phyloP scores from a whole-genome alignment of 306 rosid genomes.

The Vachellia collinsii region DNA sequence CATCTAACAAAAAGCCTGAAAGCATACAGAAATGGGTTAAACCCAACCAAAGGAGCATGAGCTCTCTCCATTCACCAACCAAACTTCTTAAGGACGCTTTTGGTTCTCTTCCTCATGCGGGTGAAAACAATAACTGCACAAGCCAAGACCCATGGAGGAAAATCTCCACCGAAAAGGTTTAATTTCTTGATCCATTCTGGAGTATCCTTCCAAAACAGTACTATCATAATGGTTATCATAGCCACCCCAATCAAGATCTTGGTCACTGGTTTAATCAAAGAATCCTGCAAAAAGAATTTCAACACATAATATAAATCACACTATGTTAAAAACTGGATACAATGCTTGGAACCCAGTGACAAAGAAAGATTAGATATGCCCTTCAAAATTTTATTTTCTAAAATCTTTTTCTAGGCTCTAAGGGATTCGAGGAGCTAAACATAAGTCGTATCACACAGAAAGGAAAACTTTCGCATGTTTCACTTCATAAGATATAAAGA shows the following conservation, averaged over 20 bases:
- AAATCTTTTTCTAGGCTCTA: neutral
- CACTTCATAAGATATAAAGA: neutral
- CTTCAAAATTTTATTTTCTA: neutral
- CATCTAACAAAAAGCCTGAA: conserved; percentile 27
- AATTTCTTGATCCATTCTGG: conserved; percentile 72
- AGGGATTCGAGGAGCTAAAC: neutral
- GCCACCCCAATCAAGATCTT: conserved; percentile 77
- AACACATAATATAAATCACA: neutral
- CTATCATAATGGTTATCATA: conserved; percentile 60
- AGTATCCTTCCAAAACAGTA: conserved; percentile 57
- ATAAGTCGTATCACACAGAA: conserved; percentile 8
- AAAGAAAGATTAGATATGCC: conserved; percentile 2
- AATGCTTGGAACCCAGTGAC: neutral
- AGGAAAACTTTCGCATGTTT: conserved; percentile 13
- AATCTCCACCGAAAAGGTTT: conserved; percentile 58
- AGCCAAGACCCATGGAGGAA: conserved; percentile 92
- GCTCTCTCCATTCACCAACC: conserved; percentile 55
- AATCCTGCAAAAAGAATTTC: conserved; percentile 59
- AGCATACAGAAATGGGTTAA: conserved; percentile 21
- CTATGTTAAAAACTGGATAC: neutral
- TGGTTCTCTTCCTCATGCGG: conserved; percentile 86
- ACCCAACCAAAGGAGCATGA: conserved; percentile 31
- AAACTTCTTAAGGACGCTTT: conserved; percentile 56
- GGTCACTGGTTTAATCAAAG: conserved; percentile 75
- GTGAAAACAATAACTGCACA: conserved; percentile 81